Evolutionary conservation across 768 basidiomycete species (phyloP), one percentile per base, ranked within the genome.

Genomic region (Suillus cothurnatus): DNA sequence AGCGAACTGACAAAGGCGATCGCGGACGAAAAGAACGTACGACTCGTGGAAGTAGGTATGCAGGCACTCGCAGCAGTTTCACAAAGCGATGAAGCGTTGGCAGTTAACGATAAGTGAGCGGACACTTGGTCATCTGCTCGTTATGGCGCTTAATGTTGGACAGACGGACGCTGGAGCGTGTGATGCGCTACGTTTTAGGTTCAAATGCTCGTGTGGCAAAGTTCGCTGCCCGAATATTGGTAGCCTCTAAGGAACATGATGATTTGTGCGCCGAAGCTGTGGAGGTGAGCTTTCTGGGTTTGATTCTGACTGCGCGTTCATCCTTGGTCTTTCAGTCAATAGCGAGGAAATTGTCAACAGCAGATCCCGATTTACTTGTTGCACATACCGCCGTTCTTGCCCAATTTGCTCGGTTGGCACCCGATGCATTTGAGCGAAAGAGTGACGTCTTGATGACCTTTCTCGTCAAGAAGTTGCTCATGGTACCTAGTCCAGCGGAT

Each of bases 191-290:
- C 68, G 90, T 85, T 0, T 70, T 88, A 36, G 86, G 86, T 31
- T 82, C 85, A 5, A 85, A 90, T 61, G 79, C 81, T 31, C 83
- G 85, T 26, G 87, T 90, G 67, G 91, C 94, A 23, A 98, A 98
- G 74, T 96, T 93, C 74, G 92, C 94, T 1, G 87, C 92, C 3
- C 85, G 95, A 26, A 80, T 92, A 39, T 72, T 97, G 26, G 85
- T 89, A 1, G 84, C 83, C 61, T 82, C 82, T 45, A 86, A 84
- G 69, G 81, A 86, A 53, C 80, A 84, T 17, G 81, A 82, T 8
- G 79, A 84, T 2, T 67, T 81, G 1, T 88, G 89, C 67, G 72
- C 74, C 1, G 77, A 85, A 12, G 79, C 93, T 12, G 81, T 94
- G 36, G 86, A 92, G 69, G 95, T 95, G 68, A 60, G 82, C 1